A percentile compares a stretch with the other conserved stretches of the same genome.
Evolutionary conservation across 495 filamentous ascomycete genomes (phyloP).

Genomic region (Lasiosphaeris hirsuta): DNA sequence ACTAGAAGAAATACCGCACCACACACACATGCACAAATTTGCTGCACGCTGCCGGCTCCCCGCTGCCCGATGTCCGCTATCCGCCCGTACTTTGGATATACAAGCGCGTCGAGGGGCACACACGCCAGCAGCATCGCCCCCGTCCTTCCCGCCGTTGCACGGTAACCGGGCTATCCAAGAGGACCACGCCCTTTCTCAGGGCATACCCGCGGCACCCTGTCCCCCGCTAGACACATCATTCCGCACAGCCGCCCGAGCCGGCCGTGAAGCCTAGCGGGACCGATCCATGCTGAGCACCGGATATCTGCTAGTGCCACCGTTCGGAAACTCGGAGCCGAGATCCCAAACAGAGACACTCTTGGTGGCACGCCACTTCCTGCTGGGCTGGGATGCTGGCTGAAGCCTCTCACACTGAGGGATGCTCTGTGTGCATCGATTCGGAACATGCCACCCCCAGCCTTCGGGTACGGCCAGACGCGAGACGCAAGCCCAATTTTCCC

Average conservation of each 20-base stretch:
- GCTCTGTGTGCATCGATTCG: neutral
- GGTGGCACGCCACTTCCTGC: neutral
- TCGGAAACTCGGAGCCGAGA: neutral
- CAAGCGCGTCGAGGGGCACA: too few species aligned
- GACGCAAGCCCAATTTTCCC: neutral
- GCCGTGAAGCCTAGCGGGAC: neutral
- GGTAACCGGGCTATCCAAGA: neutral
- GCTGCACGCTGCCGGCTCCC: too few species aligned
- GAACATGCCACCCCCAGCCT: neutral
- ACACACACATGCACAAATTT: too few species aligned
- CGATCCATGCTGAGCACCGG: neutral
- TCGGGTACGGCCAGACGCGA: neutral
- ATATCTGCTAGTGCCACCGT: neutral
- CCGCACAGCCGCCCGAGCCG: conserved; percentile 1
- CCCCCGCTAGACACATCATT: neutral
- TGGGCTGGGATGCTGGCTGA: neutral
- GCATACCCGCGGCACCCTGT: neutral
- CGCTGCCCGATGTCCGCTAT: too few species aligned
- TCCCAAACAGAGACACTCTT: neutral
- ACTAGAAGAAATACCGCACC: too few species aligned
- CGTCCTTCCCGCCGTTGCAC: too few species aligned
- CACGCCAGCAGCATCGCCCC: too few species aligned
- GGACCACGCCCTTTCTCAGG: neutral
- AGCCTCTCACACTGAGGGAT: neutral
- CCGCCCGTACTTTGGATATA: too few species aligned